Evolutionary conservation across 176 grass and related monocot genomes (phyloP), one percentile per base, ranked within the genome.

Genomic region (Phoenix dactylifera): DNA sequence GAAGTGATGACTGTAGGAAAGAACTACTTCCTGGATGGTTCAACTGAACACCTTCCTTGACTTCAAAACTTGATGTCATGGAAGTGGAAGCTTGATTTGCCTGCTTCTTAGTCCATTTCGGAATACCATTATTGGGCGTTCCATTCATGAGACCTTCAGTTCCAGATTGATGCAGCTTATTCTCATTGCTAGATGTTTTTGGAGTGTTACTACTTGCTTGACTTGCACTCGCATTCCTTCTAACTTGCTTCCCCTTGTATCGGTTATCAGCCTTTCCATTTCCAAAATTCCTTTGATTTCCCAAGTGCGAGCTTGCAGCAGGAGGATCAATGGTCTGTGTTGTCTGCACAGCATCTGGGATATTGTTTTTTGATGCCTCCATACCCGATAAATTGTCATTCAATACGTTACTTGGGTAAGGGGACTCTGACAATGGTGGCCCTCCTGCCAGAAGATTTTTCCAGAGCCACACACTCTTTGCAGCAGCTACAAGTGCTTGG

Each of bases 401-500:
- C 60, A 58, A 5, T 74, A 51, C 29, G 50, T 15, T 78, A 79
- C 74, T 90, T 66, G 76, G 53, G 55, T 98, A 98, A 66, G 79
- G 88, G n/a, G 78, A 79, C 61, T 73, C 74, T 74, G 73, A 17
- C 65, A 98, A 64, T 17, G 88, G 94, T 7, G 79, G 84, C 52
- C 81, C 88, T 51, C 94, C 94, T 52, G 73, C 84, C 57, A 83
- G 74, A 62, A 98, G 76, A 54, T 77, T 75, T 70, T 76, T 98
- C 94, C 94, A 93, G 59, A 59, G 77, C 94, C 94, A 93, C 66
- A 98, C 88, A 80, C 55, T 65, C 57, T 75, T 93, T 70, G 94
- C 94, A 44, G 88, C 94, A 65, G 85, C 75, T 55, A 76, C 80
- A 70, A 98, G 88, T 4, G 64, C 73, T 49, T 93, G 94, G 80